phyloP scores from a whole-genome alignment of 805 yeast genomes.

The Kazachstania viticola region DNA sequence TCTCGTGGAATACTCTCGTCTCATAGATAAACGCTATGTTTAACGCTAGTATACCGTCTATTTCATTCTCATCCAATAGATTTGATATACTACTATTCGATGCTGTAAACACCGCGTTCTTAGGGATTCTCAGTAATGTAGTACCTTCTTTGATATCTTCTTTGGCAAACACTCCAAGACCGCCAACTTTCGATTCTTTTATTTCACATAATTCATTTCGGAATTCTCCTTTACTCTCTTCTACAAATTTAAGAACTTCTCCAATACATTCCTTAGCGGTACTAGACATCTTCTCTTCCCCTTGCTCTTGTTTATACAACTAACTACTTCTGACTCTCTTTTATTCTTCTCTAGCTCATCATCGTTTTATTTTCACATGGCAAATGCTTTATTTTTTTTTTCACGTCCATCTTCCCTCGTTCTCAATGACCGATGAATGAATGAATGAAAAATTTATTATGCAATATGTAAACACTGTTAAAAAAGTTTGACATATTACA shows the following conservation, averaged over 20 bases:
- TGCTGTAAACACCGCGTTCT: constrained; percentile 43
- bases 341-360: background rate
- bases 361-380: too few species aligned
- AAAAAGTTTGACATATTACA: too few species aligned
- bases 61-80: constrained; percentile 44
- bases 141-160: constrained; percentile 28
- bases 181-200: constrained; percentile 27
- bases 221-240: constrained; percentile 42
- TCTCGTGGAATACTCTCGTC: constrained; percentile 33
- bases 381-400: too few species aligned
- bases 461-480: too few species aligned
- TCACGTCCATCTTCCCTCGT: too few species aligned
- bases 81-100: constrained; percentile 56
- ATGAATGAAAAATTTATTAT: too few species aligned
- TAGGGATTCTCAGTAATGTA: constrained; percentile 48
- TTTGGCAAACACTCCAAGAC: constrained; percentile 4
- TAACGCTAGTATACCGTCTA: constrained; percentile 57
- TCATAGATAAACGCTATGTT: constrained; percentile 68
- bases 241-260: constrained; percentile 42
- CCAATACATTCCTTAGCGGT: constrained; percentile 17
- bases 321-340: too few species aligned
- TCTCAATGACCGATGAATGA: too few species aligned
- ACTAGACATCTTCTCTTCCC: constrained; percentile 20
- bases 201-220: constrained; percentile 36
- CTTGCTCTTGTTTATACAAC: background rate